A percentile compares a stretch with the other conserved stretches of the same genome.
Evolutionary conservation across 306 rosid genomes (phyloP).

Genomic region (Quercus bicolor): DNA sequence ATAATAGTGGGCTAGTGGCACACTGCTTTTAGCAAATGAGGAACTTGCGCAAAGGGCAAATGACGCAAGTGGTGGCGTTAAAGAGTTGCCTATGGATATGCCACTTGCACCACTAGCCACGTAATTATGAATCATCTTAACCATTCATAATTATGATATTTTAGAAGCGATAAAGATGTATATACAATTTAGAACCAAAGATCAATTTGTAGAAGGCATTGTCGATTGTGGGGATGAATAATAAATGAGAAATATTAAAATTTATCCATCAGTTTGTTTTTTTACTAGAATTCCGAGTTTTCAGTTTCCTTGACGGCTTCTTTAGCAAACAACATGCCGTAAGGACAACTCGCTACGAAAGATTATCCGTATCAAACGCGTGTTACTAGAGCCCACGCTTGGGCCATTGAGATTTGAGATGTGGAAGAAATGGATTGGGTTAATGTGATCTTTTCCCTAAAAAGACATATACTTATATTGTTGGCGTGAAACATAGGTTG

Average conservation of each 20-base stretch:
- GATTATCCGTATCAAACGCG: background rate
- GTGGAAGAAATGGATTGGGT: no score
- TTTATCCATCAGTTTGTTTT: background rate
- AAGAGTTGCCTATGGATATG: no score
- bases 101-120: background rate
- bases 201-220: background rate
- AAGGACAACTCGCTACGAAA: background rate
- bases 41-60: no score
- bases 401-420: background rate
- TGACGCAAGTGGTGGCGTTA: no score
- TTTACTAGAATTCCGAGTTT: background rate
- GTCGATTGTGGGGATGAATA: no score
- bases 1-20: no score
- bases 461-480: no score
- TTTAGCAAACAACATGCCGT: background rate
- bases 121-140: background rate
- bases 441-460: background rate
- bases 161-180: background rate
- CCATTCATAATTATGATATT: background rate
- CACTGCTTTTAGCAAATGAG: no score
- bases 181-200: background rate
- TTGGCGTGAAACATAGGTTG: background rate
- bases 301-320: background rate
- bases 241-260: background rate
- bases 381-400: background rate